Evolutionary conservation across 2,329 filamentous ascomycete genomes (phyloP), one percentile per base, ranked within the genome.

Genomic region (Mycosphaerella sp.): DNA sequence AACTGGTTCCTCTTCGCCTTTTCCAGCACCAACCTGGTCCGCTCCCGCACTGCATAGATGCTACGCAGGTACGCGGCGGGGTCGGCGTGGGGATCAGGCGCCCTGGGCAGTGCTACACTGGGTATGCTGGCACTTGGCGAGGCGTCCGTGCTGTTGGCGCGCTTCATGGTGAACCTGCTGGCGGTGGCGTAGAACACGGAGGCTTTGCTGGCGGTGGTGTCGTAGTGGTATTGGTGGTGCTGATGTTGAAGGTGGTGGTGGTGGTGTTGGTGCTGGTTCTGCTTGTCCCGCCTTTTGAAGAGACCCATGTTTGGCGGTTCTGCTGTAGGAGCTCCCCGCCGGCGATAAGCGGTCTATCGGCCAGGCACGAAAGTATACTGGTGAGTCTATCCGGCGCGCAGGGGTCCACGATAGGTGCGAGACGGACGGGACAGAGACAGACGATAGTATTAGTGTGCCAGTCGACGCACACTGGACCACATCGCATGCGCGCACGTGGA

Each of bases 21-120:
- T 57, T 87, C 80, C 54, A 87, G 78, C 46, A 95, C 77, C 59
- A 91, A 73, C 62, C 74, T 80, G 65, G 81, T 85, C 57, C 89
- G 76, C 64, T 96, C 89, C 56, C 93, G 80, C 21, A 98, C 89
- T 25, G 93, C 83, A 64, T 88, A 83, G 64, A 97, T 81, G 72
- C 89, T 96, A 66, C 87, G 83, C 64, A 98, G 79, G 71, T 97
- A 97, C 55, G 84, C 90, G 18, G 86, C 88, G 16, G 91, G 90
- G 68, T 97, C 89, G 61, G 91, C 77, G 56, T 85, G 79, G 63
- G 91, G 90, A 71, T 97, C 90, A 25, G 91, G 90, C 13, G 89
- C 83, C 64, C 82, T 85, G 44, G 91, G 87, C 42, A 97, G 79
- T 58, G 89, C 81, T 63, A 94, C 78, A 69, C 89, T 87, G 25